Base-by-base conservation (phyloP, 2,329 filamentous ascomycete genomes). In the Cercospora citrullina region DNA sequence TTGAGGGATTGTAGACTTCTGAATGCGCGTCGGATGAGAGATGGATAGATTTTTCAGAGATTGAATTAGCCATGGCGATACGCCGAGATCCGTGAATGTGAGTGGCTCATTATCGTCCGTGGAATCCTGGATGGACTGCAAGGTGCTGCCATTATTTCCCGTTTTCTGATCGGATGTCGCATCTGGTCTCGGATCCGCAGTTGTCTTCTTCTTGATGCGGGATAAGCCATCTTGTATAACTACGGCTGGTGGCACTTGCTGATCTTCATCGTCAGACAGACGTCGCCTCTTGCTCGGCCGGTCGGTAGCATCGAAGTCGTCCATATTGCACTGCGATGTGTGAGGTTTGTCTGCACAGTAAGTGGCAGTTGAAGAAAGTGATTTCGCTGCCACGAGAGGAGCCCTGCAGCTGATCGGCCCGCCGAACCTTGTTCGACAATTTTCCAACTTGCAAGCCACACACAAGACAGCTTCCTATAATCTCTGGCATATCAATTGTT, bases 1-100 rank as follows among this genome's bases (percentile, higher is more conserved):
- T 78, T 95, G 91, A 1, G 94, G 94, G 75, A 99, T 98, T 77
- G 92, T 96, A 63, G 89, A 90, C 75, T 91, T 92, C 75, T 99
- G 95, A 83, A 99, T 98, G 16, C 91, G 90, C 0, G 95, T 99
- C 0, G 95, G 95, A 66, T 90, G 86, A 76, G 88, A 91, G 77
- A 99, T 97, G 31, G 93, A 92, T 87, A 92, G 89, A 30, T 86
- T 84, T 21, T 84, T 81, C 31, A 99, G 84, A 1, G 94, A 94
- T 69, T 90, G 87, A 1, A 96, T 89, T 4, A 99, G 88, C 95
- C 95, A 99, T 78, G 74, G 71, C 23, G 75, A 73, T 2, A 78
- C 72, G n/a, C 74, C 72, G 3, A 79, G 69, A 30, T 71, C 70
- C 28, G 74, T 67, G 69, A 79, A 79, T n/a, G 73, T 78, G 8